Evolutionary conservation across 192 early-diverging fungal species (phyloP), one percentile per base, ranked within the genome.

Genomic region (Coemansia sp.): DNA sequence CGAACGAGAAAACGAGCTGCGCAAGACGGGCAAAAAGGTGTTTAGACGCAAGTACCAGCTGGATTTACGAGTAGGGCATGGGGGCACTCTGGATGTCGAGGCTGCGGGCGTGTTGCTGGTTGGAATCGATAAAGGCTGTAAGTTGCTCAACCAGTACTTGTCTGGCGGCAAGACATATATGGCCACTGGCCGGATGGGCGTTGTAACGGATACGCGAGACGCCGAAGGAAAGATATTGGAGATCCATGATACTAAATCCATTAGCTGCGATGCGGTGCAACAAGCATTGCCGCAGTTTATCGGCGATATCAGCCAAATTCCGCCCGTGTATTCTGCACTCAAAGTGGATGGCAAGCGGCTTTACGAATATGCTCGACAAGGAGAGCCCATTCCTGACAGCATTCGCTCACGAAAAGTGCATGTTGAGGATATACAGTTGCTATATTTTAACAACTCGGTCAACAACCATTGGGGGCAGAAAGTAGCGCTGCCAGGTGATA

Each of bases 311-410:
- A 31, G 42, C 36, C 89, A 91, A 62, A 44, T 51, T 4, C 89
- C 89, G 14, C 88, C 89, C 0, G 38, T 85, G 80, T 89, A 88
- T 62, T 88, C 87, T 40, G 88, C 87, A 0, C 53, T 89, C 14
- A 79, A 66, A 26, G 71, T 91, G 31, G 78, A 88, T 36, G 89
- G 89, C 17, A 82, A 83, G 51, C 56, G 84, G 21, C 58, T 91
- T 9, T 88, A 89, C 47, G 82, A 89, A 14, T 89, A 89, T 61
- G 87, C 88, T 0, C 79, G 88, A 6, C 57, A 63, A 11, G 83
- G 82, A 1, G 44, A 68, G 8, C 6, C 12, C 8, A 31, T 57
- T 1, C 74, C 68, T 0, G 23, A 30, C 9, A 28, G 15, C 32
- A 30, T 71, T 26, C 50, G 56, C 44, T 21, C 68, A 11, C 54